Percentiles rank a stretch among this genome's conserved stretches.
phyloP scores from a whole-genome alignment of 2,329 filamentous ascomycete genomes.

The Diaporthe humulicola region DNA sequence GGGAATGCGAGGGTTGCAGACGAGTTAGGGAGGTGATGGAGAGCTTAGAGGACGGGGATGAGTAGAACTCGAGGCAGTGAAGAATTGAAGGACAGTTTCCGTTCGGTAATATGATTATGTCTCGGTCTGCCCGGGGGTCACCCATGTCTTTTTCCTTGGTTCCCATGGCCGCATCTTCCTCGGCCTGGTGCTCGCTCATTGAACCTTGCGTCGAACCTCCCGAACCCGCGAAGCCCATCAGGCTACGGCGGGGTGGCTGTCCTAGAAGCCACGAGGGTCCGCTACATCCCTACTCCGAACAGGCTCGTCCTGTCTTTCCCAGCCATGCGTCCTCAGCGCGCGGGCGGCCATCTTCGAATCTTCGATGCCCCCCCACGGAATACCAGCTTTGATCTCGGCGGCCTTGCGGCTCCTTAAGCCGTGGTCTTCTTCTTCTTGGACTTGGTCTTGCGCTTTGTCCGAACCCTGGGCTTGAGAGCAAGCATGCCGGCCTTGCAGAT shows the following conservation, averaged over 20 bases:
- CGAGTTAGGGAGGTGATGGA: constrained; percentile 48
- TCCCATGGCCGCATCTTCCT: neutral
- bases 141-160: too few relatives aligned
- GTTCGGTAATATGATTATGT: neutral
- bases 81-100: neutral
- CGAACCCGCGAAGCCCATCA: neutral
- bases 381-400: neutral
- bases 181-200: neutral
- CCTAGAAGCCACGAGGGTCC: neutral
- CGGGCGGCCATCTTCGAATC: neutral
- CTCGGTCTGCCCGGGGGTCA: neutral
- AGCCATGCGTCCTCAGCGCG: neutral
- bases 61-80: neutral
- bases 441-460: constrained; percentile 86
- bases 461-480: constrained; percentile 91
- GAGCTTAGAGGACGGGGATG: constrained; percentile 44
- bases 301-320: neutral
- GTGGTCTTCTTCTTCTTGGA: constrained; percentile 77
- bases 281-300: too few relatives aligned
- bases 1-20: constrained; percentile 50
- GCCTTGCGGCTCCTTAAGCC: neutral
- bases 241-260: too few relatives aligned
- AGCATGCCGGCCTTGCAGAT: constrained; percentile 91
- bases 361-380: constrained; percentile 20
- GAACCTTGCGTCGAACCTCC: neutral